phyloP scores from a whole-genome alignment of 805 yeast species.

The Saccharomycopsis malanga region DNA sequence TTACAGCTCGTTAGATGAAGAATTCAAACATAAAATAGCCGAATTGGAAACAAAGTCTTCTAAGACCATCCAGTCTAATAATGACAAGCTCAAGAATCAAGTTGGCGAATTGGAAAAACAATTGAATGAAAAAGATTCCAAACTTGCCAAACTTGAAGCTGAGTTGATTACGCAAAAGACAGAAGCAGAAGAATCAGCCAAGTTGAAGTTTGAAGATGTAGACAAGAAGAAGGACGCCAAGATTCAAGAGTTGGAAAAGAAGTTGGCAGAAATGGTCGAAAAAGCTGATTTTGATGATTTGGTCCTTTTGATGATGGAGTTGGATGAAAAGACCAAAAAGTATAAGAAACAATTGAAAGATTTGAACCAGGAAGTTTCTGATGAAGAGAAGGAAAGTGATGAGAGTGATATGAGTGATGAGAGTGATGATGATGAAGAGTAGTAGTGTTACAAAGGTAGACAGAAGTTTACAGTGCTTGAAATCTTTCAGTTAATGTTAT shows the following conservation, averaged over 20 bases:
- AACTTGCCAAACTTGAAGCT: neutral
- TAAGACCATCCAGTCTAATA: too few relatives aligned
- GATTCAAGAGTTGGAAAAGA: neutral
- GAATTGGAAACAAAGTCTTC: constrained; percentile 8
- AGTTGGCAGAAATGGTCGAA: constrained; percentile 30
- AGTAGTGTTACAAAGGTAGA: neutral
- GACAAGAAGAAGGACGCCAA: neutral
- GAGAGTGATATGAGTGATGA: constrained; percentile 51
- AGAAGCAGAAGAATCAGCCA: neutral
- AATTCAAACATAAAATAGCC: constrained; percentile 23
- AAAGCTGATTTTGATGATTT: constrained; percentile 54
- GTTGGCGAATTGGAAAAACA: neutral
- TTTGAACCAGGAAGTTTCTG: constrained; percentile 38
- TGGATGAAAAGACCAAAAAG: constrained; percentile 47
- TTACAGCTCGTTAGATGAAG: neutral
- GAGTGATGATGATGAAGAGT: constrained; percentile 35
- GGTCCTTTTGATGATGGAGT: constrained; percentile 54
- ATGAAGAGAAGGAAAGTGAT: constrained; percentile 37
- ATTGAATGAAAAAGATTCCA: neutral
- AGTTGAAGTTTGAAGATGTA: neutral
- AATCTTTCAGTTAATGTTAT: neutral
- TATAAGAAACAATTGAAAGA: constrained; percentile 40
- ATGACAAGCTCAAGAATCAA: neutral
- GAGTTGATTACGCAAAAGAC: neutral
- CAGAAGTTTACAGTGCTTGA: neutral